Evolutionary conservation across 2,329 filamentous ascomycete species (phyloP).

Genomic region (Venturia carpophila): DNA sequence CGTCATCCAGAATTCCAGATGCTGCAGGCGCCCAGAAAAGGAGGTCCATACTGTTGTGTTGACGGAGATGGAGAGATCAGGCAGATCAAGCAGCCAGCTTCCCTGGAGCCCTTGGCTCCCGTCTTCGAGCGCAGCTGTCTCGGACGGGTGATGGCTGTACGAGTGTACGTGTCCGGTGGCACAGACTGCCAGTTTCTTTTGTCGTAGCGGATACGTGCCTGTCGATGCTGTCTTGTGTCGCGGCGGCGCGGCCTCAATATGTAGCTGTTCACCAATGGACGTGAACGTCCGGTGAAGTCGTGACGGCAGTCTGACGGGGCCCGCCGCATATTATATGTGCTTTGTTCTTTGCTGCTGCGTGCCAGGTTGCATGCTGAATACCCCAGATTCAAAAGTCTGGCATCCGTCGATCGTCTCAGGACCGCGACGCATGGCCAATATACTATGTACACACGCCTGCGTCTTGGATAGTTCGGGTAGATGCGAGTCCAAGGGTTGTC

Average conservation of each 20-base stretch:
- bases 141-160: background rate
- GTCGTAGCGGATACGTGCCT: background rate
- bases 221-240: background rate
- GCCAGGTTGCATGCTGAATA: slow-evolving; percentile 7
- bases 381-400: background rate
- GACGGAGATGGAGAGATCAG: background rate
- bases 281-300: background rate
- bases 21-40: background rate
- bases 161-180: background rate
- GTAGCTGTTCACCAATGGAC: background rate
- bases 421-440: background rate
- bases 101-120: background rate
- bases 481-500: background rate
- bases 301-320: background rate
- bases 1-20: background rate
- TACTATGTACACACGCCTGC: background rate
- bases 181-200: background rate
- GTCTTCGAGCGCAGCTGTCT: background rate
- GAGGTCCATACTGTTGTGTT: background rate
- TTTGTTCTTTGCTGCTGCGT: background rate
- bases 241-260: background rate
- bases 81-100: background rate
- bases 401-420: background rate
- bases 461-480: background rate
- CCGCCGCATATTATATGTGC: background rate